Conservation (phyloP, 192 early-diverging fungal genomes). For the Gryganskiella cystojenkinii region DNA sequence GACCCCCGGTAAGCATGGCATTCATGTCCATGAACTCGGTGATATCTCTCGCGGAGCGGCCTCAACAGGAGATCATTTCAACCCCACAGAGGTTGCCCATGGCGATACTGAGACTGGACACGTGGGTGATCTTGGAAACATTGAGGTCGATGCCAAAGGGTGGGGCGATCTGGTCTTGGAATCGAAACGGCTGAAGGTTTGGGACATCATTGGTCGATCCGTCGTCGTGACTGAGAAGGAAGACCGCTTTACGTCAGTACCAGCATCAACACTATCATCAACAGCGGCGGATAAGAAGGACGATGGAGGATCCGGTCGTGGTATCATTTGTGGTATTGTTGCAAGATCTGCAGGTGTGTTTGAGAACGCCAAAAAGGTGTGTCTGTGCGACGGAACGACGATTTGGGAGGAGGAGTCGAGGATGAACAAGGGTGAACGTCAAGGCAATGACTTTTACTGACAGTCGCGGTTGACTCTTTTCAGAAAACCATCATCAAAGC, state of each 20-base stretch:
- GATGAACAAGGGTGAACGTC: constrained; percentile 13
- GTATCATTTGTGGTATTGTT: constrained; percentile 84
- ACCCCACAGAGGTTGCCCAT: constrained; percentile 59
- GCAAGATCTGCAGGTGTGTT: constrained; percentile 91
- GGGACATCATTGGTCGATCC: constrained; percentile 91
- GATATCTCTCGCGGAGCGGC: constrained; percentile 74
- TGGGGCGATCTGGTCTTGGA: constrained; percentile 84
- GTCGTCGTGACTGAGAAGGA: constrained; percentile 72
- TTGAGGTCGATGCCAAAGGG: constrained; percentile 73
- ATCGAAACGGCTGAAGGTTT: constrained; percentile 78
- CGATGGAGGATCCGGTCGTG: constrained; percentile 67
- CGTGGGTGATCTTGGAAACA: constrained; percentile 74
- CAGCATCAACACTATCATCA: not conserved
- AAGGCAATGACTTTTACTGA: constrained; percentile 48
- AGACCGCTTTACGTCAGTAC: constrained; percentile 65
- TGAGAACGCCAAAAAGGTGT: constrained; percentile 90
- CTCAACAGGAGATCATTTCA: constrained; percentile 65
- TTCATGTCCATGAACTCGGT: constrained; percentile 84
- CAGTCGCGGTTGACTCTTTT: too few species aligned
- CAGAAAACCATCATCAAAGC: too few species aligned
- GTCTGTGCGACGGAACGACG: constrained; percentile 86
- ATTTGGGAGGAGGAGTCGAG: constrained; percentile 85
- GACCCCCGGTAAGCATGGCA: constrained; percentile 69
- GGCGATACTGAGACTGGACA: constrained; percentile 61
- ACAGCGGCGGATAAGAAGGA: constrained; percentile 21